These are phyloP conservation scores for Panicum hallii DNA, from an alignment of 202 grass and related monocot genomes.

Conservation along the genomic window DNA sequence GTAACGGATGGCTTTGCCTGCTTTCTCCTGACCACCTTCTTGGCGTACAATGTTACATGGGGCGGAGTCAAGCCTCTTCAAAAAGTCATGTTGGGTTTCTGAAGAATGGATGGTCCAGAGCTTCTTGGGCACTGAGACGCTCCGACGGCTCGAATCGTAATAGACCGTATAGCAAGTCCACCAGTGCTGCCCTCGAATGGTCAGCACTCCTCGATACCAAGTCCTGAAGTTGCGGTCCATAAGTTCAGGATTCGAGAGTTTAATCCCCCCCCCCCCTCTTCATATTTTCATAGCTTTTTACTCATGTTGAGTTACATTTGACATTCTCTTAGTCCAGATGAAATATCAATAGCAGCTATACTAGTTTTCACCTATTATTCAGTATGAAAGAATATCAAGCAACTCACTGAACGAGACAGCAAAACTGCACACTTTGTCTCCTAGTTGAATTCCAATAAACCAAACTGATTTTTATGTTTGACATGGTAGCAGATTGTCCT, in stretches of 20 bases:
- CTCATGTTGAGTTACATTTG: neutral
- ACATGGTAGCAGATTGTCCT: neutral
- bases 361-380: neutral
- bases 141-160: slow-evolving; percentile 83
- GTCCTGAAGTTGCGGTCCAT: slow-evolving; percentile 53
- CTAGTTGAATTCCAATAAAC: neutral
- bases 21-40: slow-evolving; percentile 33
- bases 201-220: slow-evolving; percentile 63
- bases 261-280: neutral
- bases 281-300: neutral
- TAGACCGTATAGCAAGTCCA: slow-evolving; percentile 64
- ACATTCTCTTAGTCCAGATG: neutral
- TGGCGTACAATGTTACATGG: neutral
- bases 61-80: slow-evolving; percentile 24
- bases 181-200: slow-evolving; percentile 59
- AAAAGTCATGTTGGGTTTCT: slow-evolving; percentile 44
- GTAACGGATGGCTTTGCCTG: neutral
- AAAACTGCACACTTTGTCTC: neutral
- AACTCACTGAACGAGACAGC: neutral
- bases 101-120: slow-evolving; percentile 87
- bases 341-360: neutral
- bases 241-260: slow-evolving; percentile 9
- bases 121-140: slow-evolving; percentile 74
- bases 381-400: neutral
- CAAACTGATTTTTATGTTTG: neutral